Evolutionary conservation across 139 green algal genomes (phyloP).

Genomic region (Chlorella ohadii): DNA sequence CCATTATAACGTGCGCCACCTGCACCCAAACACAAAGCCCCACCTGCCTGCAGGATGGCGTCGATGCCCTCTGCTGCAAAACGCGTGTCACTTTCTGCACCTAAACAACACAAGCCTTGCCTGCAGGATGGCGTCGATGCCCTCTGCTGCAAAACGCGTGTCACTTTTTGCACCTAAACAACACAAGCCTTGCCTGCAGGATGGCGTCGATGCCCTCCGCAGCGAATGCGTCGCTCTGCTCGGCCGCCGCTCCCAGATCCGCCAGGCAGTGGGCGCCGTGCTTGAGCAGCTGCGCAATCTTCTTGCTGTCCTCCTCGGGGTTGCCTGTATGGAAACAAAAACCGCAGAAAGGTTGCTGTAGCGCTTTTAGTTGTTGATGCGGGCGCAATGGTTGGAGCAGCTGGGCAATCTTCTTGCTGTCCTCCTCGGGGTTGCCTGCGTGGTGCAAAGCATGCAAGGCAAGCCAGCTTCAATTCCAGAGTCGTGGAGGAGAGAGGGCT

Average conservation of each 20-base stretch:
- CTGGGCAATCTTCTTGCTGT: constrained; percentile 75
- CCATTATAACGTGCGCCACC: too few species aligned
- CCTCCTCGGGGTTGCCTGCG: constrained; percentile 65
- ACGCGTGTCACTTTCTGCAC: too few species aligned
- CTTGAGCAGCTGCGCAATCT: constrained; percentile 84
- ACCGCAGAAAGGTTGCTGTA: too few species aligned
- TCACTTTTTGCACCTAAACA: too few species aligned
- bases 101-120: too few species aligned
- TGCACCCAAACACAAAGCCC: too few species aligned
- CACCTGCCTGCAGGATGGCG: too few species aligned
- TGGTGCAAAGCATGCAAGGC: background rate
- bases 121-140: too few species aligned
- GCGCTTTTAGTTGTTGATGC: too few species aligned
- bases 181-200: constrained; percentile 40
- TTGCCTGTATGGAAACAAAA: constrained; percentile 38
- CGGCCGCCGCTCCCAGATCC: constrained; percentile 35
- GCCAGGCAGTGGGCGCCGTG: constrained; percentile 84
- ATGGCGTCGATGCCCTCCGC: constrained; percentile 91
- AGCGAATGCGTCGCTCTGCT: constrained; percentile 64
- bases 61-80: too few species aligned
- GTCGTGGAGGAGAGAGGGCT: too few species aligned
- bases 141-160: constrained; percentile 37
- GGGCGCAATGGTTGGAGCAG: constrained; percentile 86
- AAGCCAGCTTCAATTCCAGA: too few species aligned
- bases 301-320: constrained; percentile 69